These are phyloP conservation scores for Polyporus tsugae DNA, from an alignment of 1,284 basidiomycete species.

Conservation along the genomic window DNA sequence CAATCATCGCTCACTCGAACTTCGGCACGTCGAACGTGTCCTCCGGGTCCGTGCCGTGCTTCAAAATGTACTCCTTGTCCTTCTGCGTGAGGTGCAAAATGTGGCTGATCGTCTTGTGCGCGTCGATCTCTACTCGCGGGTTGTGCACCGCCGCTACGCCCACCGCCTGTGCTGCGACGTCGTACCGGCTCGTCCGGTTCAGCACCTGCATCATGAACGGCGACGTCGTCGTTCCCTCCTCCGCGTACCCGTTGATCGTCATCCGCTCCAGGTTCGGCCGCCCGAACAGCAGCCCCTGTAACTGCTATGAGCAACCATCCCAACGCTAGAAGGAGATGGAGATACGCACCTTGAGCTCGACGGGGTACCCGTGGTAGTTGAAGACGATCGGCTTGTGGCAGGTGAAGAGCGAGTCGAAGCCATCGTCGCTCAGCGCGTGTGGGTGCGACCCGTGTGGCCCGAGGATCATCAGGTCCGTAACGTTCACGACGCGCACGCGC, in stretches of 20 bases:
- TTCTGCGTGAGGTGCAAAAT: conserved; percentile 64
- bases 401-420: conserved; percentile 79
- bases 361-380: conserved; percentile 88
- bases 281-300: conserved; percentile 65
- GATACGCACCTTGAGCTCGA: conserved; percentile 53
- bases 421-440: conserved; percentile 72
- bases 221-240: conserved; percentile 77
- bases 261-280: conserved; percentile 58
- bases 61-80: conserved; percentile 62
- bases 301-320: too few species aligned
- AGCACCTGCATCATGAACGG: conserved; percentile 80
- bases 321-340: not conserved
- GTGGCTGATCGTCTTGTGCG: conserved; percentile 60
- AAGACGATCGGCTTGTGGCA: conserved; percentile 74
- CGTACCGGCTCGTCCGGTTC: conserved; percentile 70
- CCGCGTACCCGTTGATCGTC: conserved; percentile 64
- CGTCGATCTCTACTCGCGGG: conserved; percentile 56
- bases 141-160: conserved; percentile 60
- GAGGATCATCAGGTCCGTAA: conserved; percentile 86
- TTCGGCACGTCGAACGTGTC: conserved; percentile 55
- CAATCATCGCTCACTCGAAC: conserved; percentile 40
- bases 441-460: conserved; percentile 74
- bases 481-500: conserved; percentile 83
- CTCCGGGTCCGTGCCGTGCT: conserved; percentile 61
- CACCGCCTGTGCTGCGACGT: conserved; percentile 67